Base-by-base conservation (phyloP, 108 stramenopile genomes). In the Cyclotella sp. region DNA sequence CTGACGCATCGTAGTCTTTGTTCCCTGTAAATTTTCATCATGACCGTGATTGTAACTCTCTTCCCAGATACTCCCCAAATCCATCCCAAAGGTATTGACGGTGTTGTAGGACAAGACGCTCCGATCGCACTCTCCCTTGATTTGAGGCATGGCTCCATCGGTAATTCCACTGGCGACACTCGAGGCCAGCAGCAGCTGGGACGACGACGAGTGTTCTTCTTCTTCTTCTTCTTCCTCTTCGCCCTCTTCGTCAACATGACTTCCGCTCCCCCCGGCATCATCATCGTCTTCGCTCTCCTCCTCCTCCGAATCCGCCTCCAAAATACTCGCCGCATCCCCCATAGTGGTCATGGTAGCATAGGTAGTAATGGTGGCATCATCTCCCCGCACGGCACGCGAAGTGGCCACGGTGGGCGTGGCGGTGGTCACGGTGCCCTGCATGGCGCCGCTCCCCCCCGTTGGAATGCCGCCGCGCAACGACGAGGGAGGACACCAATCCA, bases 311-410 rank as follows among this genome's bases (percentile, higher is more conserved):
- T 75, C 73, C 2, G 30, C 70, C 26, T 71, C 77, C 40, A 72
- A 26, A 28, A 73, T 68, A 54, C 54, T 62, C 0, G 71, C 65
- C n/a, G 72, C 72, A 62, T 79, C 78, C 7, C 78, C 78, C 72
- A 79, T 73, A 52, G 78, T 79, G 7, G 78, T 79, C 78, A 79
- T 79, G 52, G 78, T 79, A 18, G 78, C 78, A 49, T 71, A 79
- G 0, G 78, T 79, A 4, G 78, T 79, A 16, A 79, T 63, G 40
- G 78, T 79, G 18, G 51, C 55, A 51, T 79, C 78, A 43, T 79
- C 78, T 27, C 72, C 78, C 3, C 78, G 54, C 1, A 79, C 78
- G 9, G 78, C 78, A 29, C 78, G 64, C 19, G 78, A 61, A 19
- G 78, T 73, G 47, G 40, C 60, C 43, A 66, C 59, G n/a, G 76